These are phyloP conservation scores for Serendipita vermifera DNA, from an alignment of 768 basidiomycete species.

Conservation along the genomic window DNA sequence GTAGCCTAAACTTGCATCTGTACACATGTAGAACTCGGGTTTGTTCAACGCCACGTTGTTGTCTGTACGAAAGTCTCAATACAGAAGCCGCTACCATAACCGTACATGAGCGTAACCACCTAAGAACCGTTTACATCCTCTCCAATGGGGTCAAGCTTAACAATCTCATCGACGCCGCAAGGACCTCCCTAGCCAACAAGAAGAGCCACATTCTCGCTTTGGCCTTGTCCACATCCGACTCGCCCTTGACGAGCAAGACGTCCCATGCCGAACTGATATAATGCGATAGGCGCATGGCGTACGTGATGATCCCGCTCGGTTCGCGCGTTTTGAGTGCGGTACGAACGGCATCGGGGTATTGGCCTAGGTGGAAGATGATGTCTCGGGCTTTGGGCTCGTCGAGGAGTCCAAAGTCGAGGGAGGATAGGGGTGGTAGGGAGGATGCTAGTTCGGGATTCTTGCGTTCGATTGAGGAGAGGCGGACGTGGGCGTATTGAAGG, in stretches of 20 bases:
- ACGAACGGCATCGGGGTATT: constrained; percentile 85
- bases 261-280: constrained; percentile 91
- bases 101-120: too few species aligned
- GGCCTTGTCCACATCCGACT: constrained; percentile 52
- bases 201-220: constrained; percentile 81
- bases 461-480: constrained; percentile 77
- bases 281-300: constrained; percentile 73
- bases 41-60: too few species aligned
- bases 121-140: constrained; percentile 66
- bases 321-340: constrained; percentile 75
- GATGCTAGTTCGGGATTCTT: constrained; percentile 80
- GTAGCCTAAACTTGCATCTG: too few species aligned
- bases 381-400: constrained; percentile 67
- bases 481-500: constrained; percentile 93
- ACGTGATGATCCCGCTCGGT: constrained; percentile 85
- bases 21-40: too few species aligned
- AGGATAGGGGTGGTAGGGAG: constrained; percentile 57
- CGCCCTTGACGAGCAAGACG: constrained; percentile 71
- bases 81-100: too few species aligned
- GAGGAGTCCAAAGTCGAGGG: constrained; percentile 58
- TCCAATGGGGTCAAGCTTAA: constrained; percentile 83
- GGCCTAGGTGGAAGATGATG: constrained; percentile 71
- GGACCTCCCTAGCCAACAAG: constrained; percentile 77
- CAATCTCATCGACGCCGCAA: constrained; percentile 73
- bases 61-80: too few species aligned